Evolutionary conservation across 1,284 basidiomycete genomes (phyloP).

Genomic region (Somion occarium): DNA sequence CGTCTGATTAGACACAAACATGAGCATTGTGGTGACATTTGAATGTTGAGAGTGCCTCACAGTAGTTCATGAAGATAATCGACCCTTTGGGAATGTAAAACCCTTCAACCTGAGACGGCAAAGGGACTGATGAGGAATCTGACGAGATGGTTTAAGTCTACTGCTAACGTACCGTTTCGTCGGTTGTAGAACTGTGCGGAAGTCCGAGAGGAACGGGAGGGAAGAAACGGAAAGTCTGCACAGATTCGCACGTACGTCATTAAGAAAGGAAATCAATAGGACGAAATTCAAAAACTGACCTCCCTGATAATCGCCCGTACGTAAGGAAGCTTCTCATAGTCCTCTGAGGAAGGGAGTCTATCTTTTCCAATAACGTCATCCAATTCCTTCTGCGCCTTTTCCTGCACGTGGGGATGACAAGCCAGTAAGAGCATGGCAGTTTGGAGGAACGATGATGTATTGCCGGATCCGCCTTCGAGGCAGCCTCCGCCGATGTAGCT

Average conservation of each 20-base stretch:
- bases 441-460: slow-evolving; percentile 15
- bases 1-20: too few species aligned
- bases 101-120: neutral
- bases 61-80: slow-evolving; percentile 6
- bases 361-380: slow-evolving; percentile 30
- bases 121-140: neutral
- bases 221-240: slow-evolving; percentile 2
- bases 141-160: neutral
- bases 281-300: slow-evolving; percentile 12
- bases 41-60: too few species aligned
- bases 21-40: neutral
- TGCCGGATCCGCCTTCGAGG: slow-evolving; percentile 9
- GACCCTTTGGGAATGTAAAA: slow-evolving; percentile 4
- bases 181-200: slow-evolving; percentile 1
- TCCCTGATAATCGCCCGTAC: slow-evolving; percentile 33
- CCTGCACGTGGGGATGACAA: slow-evolving; percentile 28
- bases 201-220: neutral
- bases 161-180: slow-evolving; percentile 4
- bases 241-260: neutral
- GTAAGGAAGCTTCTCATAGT: slow-evolving; percentile 30
- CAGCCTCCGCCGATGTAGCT: slow-evolving; percentile 8
- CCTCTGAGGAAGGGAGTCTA: slow-evolving; percentile 28
- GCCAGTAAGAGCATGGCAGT: slow-evolving; percentile 23
- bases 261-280: neutral
- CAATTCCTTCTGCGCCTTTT: slow-evolving; percentile 30